Conservation (phyloP, 176 grass and related monocot species). For the Pontederia paniculata region DNA sequence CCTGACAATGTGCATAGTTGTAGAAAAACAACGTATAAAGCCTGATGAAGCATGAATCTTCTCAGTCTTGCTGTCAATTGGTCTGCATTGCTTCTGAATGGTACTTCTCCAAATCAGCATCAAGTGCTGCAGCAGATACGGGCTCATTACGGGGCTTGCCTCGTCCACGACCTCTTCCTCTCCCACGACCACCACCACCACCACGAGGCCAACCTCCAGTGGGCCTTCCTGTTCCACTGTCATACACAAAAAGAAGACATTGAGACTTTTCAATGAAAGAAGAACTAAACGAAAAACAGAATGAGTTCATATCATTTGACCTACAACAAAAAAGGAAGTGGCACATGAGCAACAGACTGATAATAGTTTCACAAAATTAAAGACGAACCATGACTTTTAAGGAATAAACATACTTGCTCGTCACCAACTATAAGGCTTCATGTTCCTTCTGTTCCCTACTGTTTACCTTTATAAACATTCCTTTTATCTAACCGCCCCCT, state of each 20-base stretch:
- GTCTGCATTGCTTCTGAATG: constrained; percentile 28
- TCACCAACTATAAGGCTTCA: too few species aligned
- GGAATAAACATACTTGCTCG: too few species aligned
- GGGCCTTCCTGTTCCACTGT: constrained; percentile 21
- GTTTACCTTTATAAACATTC: too few species aligned
- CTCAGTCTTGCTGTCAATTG: constrained; percentile 14
- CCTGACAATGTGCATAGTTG: neutral
- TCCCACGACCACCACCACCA: constrained; percentile 15
- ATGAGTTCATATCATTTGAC: too few species aligned
- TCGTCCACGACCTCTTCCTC: neutral
- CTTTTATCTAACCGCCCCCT: too few species aligned
- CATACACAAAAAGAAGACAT: neutral
- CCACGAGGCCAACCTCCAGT: constrained; percentile 4
- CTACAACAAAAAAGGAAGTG: too few species aligned
- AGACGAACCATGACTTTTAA: too few species aligned
- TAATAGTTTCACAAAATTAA: too few species aligned
- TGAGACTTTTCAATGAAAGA: too few species aligned
- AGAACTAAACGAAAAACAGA: too few species aligned
- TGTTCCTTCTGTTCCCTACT: too few species aligned
- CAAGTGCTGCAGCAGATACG: constrained; percentile 39
- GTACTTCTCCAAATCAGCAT: constrained; percentile 50
- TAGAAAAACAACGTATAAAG: neutral
- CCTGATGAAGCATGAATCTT: neutral
- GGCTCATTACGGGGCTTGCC: constrained; percentile 11
- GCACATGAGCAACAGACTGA: too few species aligned